Percentiles rank a stretch among this genome's conserved stretches.
Evolutionary conservation across 306 rosid genomes (phyloP).

Genomic region (Benincasa hispida): DNA sequence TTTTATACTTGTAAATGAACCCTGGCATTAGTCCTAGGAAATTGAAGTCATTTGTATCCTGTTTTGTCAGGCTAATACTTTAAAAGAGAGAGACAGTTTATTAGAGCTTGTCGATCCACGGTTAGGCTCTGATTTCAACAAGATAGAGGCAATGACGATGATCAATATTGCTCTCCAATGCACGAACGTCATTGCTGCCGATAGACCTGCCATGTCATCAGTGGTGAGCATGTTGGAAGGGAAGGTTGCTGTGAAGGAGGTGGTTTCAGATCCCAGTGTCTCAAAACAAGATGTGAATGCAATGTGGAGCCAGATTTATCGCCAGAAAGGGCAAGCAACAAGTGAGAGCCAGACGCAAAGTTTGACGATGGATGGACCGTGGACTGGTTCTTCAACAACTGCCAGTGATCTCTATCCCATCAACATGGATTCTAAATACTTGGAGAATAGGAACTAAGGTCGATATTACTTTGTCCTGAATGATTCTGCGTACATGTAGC

Average conservation of each 20-base stretch:
- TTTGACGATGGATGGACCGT: neutral
- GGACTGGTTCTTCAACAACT: conserved; percentile 1
- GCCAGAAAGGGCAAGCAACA: neutral
- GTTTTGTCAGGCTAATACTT: conserved; percentile 18
- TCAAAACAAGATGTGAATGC: neutral
- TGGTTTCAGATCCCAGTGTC: neutral
- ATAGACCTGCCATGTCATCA: conserved; percentile 31
- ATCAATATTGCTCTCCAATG: conserved; percentile 31
- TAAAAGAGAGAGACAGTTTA: conserved; percentile 18
- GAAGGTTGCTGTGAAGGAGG: conserved; percentile 5
- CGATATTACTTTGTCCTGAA: neutral
- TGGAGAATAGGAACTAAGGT: neutral
- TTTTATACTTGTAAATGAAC: neutral
- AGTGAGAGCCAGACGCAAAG: conserved; percentile 1
- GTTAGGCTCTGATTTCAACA: conserved; percentile 18
- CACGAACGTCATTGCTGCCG: conserved; percentile 13
- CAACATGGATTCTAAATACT: neutral
- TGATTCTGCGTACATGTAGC: neutral
- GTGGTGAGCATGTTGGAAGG: conserved; percentile 28
- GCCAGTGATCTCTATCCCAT: conserved; percentile 3
- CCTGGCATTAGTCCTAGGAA: neutral
- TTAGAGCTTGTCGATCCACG: conserved; percentile 31
- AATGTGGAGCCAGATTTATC: conserved; percentile 2
- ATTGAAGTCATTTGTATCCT: neutral
- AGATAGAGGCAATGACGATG: conserved; percentile 19